A percentile compares a stretch with the other conserved stretches of the same genome.
Evolutionary conservation across 345 rosid genomes (phyloP).

Genomic region (Aegle marmelos): DNA sequence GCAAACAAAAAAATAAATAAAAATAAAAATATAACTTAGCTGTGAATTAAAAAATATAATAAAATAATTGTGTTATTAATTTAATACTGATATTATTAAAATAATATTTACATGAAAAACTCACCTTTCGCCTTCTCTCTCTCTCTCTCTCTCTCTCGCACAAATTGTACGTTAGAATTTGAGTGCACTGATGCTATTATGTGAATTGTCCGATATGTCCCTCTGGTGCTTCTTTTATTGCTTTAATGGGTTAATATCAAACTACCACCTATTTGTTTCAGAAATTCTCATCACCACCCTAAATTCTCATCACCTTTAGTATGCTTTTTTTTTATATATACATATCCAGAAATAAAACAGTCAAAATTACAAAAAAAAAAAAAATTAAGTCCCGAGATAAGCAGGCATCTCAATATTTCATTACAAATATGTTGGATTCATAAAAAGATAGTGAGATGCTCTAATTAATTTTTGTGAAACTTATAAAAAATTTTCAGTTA

Average conservation of each 20-base stretch:
- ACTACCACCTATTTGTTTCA: not conserved
- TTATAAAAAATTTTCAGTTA: too few relatives aligned
- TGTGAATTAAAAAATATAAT: not conserved
- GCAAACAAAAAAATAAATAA: constrained; percentile 5
- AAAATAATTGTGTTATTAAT: not conserved
- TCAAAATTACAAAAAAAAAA: too few relatives aligned
- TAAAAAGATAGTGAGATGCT: accelerated
- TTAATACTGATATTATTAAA: not conserved
- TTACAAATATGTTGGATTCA: too few relatives aligned
- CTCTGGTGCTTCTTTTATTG: not conserved
- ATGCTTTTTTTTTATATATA: too few relatives aligned
- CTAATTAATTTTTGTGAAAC: too few relatives aligned
- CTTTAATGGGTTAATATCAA: not conserved
- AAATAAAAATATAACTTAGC: not conserved
- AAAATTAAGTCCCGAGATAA: too few relatives aligned
- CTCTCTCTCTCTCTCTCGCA: not conserved
- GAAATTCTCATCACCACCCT: not conserved
- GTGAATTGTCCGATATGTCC: constrained; percentile 4
- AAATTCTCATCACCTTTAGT: too few relatives aligned
- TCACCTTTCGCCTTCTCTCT: not conserved
- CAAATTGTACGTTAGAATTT: not conserved
- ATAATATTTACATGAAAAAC: constrained; percentile 5
- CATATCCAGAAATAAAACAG: too few relatives aligned
- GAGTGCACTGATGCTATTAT: not conserved
- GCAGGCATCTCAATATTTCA: too few relatives aligned